Evolutionary conservation across 73 alveolate species (phyloP).

Genomic region (Diophrys appendiculata): DNA sequence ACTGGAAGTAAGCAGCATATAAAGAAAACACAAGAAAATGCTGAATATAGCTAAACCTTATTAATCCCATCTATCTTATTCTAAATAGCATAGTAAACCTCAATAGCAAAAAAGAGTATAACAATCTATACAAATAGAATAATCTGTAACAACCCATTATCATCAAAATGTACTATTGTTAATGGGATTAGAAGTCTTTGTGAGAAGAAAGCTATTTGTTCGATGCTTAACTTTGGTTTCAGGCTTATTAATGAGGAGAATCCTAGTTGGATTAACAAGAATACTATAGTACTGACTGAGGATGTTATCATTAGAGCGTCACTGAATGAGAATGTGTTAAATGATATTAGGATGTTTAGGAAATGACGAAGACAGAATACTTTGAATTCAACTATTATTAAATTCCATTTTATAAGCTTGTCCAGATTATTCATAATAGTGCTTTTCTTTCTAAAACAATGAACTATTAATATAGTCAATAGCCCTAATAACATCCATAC

Average conservation of each 20-base stretch:
- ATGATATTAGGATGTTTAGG: too few relatives aligned
- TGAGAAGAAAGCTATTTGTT: not conserved
- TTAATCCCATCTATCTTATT: not conserved
- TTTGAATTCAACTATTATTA: too few relatives aligned
- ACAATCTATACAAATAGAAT: not conserved
- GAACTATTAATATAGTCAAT: too few relatives aligned
- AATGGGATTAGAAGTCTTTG: not conserved
- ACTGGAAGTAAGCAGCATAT: not conserved
- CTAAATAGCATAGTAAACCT: not conserved
- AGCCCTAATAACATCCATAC: too few relatives aligned
- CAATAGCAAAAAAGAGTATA: not conserved
- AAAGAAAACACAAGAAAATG: not conserved
- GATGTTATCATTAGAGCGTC: not conserved
- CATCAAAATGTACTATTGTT: not conserved
- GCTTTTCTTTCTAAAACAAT: too few relatives aligned
- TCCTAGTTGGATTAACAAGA: not conserved
- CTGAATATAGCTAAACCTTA: not conserved
- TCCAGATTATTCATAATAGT: not conserved
- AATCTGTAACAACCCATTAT: not conserved
- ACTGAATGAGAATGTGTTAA: not conserved
- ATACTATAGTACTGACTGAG: not conserved
- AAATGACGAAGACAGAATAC: not conserved
- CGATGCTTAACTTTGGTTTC: not conserved
- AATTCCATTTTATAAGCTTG: not conserved
- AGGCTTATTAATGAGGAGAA: not conserved